phyloP scores from a whole-genome alignment of 2,329 filamentous ascomycete species.

The Elsinoe batatas region DNA sequence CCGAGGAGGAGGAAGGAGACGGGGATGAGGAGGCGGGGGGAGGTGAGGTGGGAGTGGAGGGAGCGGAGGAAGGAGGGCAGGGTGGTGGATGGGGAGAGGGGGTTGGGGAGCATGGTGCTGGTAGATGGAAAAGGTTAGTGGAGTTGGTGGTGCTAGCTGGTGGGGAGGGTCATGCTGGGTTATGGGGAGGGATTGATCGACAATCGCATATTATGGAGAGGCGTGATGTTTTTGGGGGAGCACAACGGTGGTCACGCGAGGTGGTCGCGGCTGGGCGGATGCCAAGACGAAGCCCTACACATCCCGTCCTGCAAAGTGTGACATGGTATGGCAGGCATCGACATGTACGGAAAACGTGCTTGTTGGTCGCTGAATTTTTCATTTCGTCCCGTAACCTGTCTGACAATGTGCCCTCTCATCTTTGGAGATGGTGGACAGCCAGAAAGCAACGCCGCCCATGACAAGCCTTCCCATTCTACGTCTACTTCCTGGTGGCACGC shows the following conservation, averaged over 20 bases:
- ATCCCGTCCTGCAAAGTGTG: neutral
- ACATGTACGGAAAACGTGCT: neutral
- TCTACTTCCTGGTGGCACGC: constrained; percentile 97
- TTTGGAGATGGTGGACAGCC: neutral
- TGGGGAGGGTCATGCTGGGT: neutral
- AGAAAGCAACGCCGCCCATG: constrained; percentile 11
- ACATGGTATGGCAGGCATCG: neutral
- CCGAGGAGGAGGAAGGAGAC: constrained; percentile 32
- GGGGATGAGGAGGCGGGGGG: neutral
- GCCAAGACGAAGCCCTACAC: constrained; percentile 4
- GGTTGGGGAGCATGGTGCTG: constrained; percentile 10
- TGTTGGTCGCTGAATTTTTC: constrained; percentile 6
- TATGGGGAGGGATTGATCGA: neutral
- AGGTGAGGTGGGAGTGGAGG: neutral
- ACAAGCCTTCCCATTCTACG: neutral
- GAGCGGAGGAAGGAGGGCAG: constrained; percentile 5
- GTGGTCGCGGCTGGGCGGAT: neutral
- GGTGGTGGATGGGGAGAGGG: constrained; percentile 12
- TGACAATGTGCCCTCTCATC: neutral
- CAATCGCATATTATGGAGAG: neutral
- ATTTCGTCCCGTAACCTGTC: constrained; percentile 7
- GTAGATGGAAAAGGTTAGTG: neutral
- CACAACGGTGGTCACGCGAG: constrained; percentile 6
- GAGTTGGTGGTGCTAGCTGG: neutral
- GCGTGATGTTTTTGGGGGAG: neutral